Evolutionary conservation across 2,329 filamentous ascomycete species (phyloP).

Genomic region (Calonectria montana): DNA sequence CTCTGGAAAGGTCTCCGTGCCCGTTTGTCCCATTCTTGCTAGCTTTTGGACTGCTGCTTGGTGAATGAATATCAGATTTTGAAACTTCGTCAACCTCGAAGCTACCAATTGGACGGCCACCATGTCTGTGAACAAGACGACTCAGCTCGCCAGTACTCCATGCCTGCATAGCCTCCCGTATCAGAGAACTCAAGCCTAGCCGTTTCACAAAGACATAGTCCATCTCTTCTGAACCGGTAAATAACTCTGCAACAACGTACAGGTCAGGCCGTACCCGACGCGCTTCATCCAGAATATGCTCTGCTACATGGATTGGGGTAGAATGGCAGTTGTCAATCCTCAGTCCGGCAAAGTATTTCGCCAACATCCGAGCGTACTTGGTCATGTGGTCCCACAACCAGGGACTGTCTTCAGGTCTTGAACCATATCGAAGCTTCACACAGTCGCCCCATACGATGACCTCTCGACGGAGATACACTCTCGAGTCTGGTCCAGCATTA

Average conservation of each 20-base stretch:
- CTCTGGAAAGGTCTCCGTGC: conserved; percentile 56
- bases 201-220: conserved; percentile 97
- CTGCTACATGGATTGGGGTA: conserved; percentile 92
- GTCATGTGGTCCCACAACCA: conserved; percentile 98
- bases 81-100: conserved; percentile 93
- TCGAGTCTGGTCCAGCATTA: conserved; percentile 89
- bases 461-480: conserved; percentile 94
- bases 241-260: conserved; percentile 94
- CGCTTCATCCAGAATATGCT: conserved; percentile 95
- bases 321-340: conserved; percentile 99
- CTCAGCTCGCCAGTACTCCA: conserved; percentile 96
- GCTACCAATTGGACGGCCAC: conserved; percentile 93
- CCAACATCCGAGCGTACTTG: conserved; percentile 89
- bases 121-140: conserved; percentile 91
- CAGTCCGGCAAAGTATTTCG: conserved; percentile 94
- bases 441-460: conserved; percentile 99
- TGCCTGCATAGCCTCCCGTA: conserved; percentile 97
- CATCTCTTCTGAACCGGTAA: conserved; percentile 94
- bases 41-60: conserved; percentile 46
- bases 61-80: conserved; percentile 62
- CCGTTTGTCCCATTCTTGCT: conserved; percentile 41
- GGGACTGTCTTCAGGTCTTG: conserved; percentile 83
- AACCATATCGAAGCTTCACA: conserved; percentile 94
- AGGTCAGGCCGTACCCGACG: conserved; percentile 86
- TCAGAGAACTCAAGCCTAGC: conserved; percentile 89